These are phyloP conservation scores for Plasmodium gallinaceum DNA, from an alignment of 169 alveolate genomes.

Conservation along the genomic window DNA sequence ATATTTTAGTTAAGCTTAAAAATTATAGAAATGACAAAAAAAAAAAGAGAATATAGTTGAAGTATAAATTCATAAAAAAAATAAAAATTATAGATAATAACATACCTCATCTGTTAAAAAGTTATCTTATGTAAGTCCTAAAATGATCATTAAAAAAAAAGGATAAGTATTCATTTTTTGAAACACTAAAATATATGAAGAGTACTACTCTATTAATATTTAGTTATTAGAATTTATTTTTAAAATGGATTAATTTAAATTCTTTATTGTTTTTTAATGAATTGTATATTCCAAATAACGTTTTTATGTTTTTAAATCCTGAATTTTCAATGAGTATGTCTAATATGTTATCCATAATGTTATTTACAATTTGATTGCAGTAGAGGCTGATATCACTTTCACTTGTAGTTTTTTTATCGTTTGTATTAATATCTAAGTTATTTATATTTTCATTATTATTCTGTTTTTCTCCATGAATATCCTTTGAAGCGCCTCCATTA, in stretches of 20 bases:
- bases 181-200: not conserved
- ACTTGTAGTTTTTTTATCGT: not conserved
- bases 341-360: slow-evolving; percentile 36
- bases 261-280: slow-evolving; percentile 42
- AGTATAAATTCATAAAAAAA: too few species aligned
- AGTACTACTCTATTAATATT: not conserved
- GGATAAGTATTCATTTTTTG: not conserved
- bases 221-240: not conserved
- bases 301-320: slow-evolving; percentile 38
- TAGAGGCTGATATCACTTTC: slow-evolving; percentile 13
- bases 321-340: slow-evolving; percentile 40
- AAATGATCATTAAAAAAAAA: not conserved
- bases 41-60: not conserved
- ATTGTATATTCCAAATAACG: slow-evolving; percentile 50
- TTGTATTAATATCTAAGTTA: not conserved
- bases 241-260: slow-evolving; percentile 43
- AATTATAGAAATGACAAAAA: not conserved
- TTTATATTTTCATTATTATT: not conserved
- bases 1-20: too few species aligned
- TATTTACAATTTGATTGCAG: slow-evolving; percentile 50
- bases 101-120: too few species aligned
- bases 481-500: not conserved
- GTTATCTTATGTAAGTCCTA: too few species aligned
- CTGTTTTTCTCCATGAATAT: not conserved
- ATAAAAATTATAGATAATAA: too few species aligned